A percentile compares a stretch with the other conserved stretches of the same genome.
phyloP scores from a whole-genome alignment of 768 basidiomycete species.

The Cystobasidium tubakii region DNA sequence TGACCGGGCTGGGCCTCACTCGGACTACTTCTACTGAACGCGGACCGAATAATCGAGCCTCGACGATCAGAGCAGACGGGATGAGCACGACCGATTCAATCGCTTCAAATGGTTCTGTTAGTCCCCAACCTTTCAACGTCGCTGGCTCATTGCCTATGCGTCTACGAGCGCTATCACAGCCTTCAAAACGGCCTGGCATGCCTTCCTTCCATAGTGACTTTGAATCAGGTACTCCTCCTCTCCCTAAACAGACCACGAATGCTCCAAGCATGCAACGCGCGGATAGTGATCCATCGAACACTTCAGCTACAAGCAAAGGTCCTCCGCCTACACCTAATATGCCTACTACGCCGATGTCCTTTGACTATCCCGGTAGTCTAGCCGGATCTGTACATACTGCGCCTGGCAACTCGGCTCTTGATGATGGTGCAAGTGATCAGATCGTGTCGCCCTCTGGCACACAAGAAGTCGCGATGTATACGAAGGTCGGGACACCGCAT shows the following conservation, averaged over 20 bases:
- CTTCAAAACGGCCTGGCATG: constrained; percentile 40
- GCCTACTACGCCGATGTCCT: neutral
- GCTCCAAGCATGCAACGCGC: constrained; percentile 13
- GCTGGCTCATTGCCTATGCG: constrained; percentile 35
- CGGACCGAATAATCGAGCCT: neutral
- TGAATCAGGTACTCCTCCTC: neutral
- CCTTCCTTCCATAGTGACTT: constrained; percentile 23
- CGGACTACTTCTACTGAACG: neutral
- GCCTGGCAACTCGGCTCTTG: neutral
- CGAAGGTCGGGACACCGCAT: neutral
- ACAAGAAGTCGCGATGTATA: neutral
- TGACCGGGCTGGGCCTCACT: neutral
- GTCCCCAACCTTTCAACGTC: neutral
- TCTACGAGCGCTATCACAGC: constrained; percentile 39
- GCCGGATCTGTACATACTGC: neutral
- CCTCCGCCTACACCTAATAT: neutral
- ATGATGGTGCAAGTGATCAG: neutral
- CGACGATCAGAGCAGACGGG: neutral
- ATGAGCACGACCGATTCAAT: neutral
- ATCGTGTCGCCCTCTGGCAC: neutral
- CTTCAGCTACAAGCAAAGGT: neutral
- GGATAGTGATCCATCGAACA: constrained; percentile 14
- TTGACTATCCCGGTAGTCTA: neutral
- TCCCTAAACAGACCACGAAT: neutral
- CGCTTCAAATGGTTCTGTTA: neutral